Conservation (phyloP, 306 rosid species). For the Cucurbita ficifolia region DNA sequence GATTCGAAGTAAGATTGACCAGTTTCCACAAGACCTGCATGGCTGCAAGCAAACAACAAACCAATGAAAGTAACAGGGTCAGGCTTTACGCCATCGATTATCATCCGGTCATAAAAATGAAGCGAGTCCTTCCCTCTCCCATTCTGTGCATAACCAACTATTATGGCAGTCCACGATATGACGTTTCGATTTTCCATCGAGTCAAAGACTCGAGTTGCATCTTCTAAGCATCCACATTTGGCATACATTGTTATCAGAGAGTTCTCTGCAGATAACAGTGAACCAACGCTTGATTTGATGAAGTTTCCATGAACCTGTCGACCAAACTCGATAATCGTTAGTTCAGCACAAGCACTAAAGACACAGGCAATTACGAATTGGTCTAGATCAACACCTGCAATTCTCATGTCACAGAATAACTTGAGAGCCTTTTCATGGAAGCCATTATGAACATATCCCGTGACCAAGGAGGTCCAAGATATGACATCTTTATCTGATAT, state of each 20-base stretch:
- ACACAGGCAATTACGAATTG: slow-evolving; percentile 54
- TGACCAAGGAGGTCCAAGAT: slow-evolving; percentile 84
- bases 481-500: slow-evolving; percentile 64
- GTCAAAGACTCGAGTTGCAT: slow-evolving; percentile 44
- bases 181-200: slow-evolving; percentile 47
- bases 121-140: slow-evolving; percentile 71
- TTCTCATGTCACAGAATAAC: slow-evolving; percentile 59
- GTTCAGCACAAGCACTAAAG: slow-evolving; percentile 69
- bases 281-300: slow-evolving; percentile 41
- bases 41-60: slow-evolving; percentile 86
- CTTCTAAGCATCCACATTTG: slow-evolving; percentile 81
- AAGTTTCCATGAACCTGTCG: slow-evolving; percentile 65
- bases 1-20: slow-evolving; percentile 45
- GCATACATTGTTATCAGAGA: slow-evolving; percentile 79
- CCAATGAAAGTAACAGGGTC: slow-evolving; percentile 81
- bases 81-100: slow-evolving; percentile 52
- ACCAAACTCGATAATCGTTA: slow-evolving; percentile 65
- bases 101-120: slow-evolving; percentile 57
- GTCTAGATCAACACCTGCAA: slow-evolving; percentile 43
- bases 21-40: slow-evolving; percentile 61
- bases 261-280: slow-evolving; percentile 50
- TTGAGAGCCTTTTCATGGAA: slow-evolving; percentile 47
- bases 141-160: slow-evolving; percentile 84
- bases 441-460: slow-evolving; percentile 64
- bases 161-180: slow-evolving; percentile 82